Evolutionary conservation across 148 eudicot species (phyloP).

Genomic region (Pharnaceum exiguum): DNA sequence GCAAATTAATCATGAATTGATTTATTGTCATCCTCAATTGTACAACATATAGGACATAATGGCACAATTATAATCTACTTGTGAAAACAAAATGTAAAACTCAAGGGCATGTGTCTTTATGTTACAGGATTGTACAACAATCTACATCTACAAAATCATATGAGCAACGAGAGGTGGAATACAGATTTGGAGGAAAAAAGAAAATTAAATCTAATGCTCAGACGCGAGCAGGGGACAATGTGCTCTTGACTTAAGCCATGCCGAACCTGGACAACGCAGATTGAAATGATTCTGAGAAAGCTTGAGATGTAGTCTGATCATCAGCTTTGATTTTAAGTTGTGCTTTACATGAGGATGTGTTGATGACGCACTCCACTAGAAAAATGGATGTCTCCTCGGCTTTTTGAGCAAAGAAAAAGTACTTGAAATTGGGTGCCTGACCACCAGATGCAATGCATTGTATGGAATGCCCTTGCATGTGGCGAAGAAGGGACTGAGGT

Average conservation of each 20-base stretch:
- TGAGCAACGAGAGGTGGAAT: background rate
- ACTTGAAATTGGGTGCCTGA: slow-evolving; percentile 93
- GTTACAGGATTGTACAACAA: slow-evolving; percentile 26
- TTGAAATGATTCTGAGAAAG: slow-evolving; percentile 75
- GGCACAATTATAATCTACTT: too few species aligned
- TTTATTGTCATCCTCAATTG: slow-evolving; percentile 7
- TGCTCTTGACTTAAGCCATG: slow-evolving; percentile 22
- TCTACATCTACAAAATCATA: slow-evolving; percentile 17
- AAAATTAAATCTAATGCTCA: background rate
- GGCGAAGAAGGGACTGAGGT: slow-evolving; percentile 74
- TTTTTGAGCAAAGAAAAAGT: slow-evolving; percentile 91
- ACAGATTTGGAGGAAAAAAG: background rate
- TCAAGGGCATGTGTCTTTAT: slow-evolving; percentile 4
- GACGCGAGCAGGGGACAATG: background rate
- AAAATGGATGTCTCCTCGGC: slow-evolving; percentile 60
- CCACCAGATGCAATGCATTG: slow-evolving; percentile 99
- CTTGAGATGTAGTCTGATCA: slow-evolving; percentile 74
- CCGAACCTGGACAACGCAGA: slow-evolving; percentile 76
- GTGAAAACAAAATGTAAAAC: too few species aligned
- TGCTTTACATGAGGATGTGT: slow-evolving; percentile 81
- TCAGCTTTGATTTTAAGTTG: slow-evolving; percentile 92
- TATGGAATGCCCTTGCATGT: slow-evolving; percentile 77
- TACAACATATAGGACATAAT: slow-evolving; percentile 1
- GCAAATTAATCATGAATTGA: too few species aligned
- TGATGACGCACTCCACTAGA: slow-evolving; percentile 85